Evolutionary conservation across 1,284 basidiomycete species (phyloP).

Genomic region (Fomes fomentarius): DNA sequence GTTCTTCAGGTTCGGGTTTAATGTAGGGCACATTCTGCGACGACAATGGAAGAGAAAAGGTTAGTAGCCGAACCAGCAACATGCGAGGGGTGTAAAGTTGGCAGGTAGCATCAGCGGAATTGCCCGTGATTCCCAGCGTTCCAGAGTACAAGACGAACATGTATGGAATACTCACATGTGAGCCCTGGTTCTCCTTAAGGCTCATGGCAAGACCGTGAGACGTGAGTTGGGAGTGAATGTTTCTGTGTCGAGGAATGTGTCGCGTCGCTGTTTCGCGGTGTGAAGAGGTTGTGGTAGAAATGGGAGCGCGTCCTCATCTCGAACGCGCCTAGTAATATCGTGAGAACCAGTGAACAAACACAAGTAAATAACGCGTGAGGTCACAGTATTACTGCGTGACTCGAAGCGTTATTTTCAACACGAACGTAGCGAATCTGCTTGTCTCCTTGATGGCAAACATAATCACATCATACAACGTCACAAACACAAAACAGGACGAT

Average conservation of each 20-base stretch:
- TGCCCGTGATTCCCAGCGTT: neutral
- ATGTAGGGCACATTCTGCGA: slow-evolving; percentile 30
- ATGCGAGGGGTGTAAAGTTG: neutral
- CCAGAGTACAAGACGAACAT: neutral
- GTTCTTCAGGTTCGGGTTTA: slow-evolving; percentile 48
- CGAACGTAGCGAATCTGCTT: neutral
- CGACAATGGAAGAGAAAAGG: slow-evolving; percentile 6
- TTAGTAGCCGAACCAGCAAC: slow-evolving; percentile 7
- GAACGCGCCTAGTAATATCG: slow-evolving; percentile 12
- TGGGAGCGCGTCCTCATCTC: slow-evolving; percentile 3
- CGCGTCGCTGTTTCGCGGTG: no score
- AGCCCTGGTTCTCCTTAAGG: slow-evolving; percentile 33
- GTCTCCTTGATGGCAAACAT: no score
- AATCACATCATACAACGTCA: no score
- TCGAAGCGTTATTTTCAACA: neutral
- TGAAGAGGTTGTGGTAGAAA: no score
- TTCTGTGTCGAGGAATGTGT: no score
- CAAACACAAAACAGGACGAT: no score
- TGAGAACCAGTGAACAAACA: slow-evolving; percentile 12
- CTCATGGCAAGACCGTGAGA: slow-evolving; percentile 25
- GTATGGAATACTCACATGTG: slow-evolving; percentile 10
- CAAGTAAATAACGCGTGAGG: slow-evolving; percentile 21
- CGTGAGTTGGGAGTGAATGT: neutral
- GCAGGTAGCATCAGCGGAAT: slow-evolving; percentile 4
- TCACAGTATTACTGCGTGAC: slow-evolving; percentile 28